These are phyloP conservation scores for Setaria italica DNA, from an alignment of 202 grass and related monocot genomes.

Conservation along the genomic window DNA sequence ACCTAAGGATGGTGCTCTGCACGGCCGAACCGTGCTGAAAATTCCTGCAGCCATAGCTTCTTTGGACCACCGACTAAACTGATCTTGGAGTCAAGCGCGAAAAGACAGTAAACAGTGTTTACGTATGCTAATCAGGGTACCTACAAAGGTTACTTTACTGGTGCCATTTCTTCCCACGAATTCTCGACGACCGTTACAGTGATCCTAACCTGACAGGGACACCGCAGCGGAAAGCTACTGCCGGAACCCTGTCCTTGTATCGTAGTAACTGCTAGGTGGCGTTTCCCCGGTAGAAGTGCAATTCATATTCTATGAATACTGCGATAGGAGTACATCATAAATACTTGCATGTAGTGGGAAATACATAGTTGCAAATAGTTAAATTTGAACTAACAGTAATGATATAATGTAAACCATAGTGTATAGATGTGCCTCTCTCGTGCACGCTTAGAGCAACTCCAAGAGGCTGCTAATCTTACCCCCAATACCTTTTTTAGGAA, in stretches of 20 bases:
- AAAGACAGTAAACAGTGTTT: background rate
- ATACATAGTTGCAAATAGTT: too few species aligned
- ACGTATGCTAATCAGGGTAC: background rate
- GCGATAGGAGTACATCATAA: too few species aligned
- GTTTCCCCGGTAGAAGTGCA: background rate
- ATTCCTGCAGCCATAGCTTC: background rate
- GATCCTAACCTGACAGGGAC: constrained; percentile 3
- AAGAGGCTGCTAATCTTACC: too few species aligned
- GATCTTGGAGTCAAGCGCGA: background rate
- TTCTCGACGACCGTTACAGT: background rate
- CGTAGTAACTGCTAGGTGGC: background rate
- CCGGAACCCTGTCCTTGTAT: background rate
- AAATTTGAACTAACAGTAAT: too few species aligned
- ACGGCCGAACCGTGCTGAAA: constrained; percentile 6
- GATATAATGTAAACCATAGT: too few species aligned
- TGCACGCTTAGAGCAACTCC: too few species aligned
- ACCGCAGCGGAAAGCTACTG: background rate
- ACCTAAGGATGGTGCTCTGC: too few species aligned
- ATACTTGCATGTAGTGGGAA: too few species aligned
- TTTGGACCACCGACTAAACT: background rate
- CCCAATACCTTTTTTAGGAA: too few species aligned
- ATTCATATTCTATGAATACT: too few species aligned
- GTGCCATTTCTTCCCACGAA: too few species aligned
- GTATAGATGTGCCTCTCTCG: too few species aligned
- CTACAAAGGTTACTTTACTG: background rate